Base-by-base conservation (phyloP, 225 moss, liverwort and hornwort species). In the Sphagnum tenellum region DNA sequence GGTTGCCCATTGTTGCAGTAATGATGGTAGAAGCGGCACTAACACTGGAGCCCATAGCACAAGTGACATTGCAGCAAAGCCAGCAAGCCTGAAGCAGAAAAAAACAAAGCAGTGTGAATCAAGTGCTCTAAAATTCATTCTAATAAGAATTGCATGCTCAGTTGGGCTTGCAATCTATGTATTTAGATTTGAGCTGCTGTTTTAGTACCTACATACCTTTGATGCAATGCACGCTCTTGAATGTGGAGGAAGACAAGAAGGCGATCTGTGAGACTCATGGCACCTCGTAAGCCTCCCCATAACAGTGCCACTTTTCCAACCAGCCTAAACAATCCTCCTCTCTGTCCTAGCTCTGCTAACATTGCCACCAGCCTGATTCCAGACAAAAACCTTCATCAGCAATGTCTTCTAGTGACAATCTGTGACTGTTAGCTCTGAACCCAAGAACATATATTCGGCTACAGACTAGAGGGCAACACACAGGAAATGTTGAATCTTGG, bases 261-360 rank as follows among this genome's bases (percentile, higher is more conserved):
- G 64, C 90, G 88, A 75, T 98, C 92, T 56, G 87, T 83, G 55
- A 98, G 90, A 71, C 90, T 98, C 88, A 92, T 98, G 54, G 96
- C 96, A 73, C 92, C 96, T 56, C 89, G 82, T 75, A 98, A 67
- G 50, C 96, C 96, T 64, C 96, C 96, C 96, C 92, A 98, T 10
- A 98, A 77, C 57, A 98, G 82, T 48, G 90, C 96, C 60, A 74
- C 85, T 82, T 98, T 98, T 50, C 92, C 96, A 59, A 98, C 70
- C 11, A 92, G 82, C 66, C 82, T 81, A 45, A 98, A 74, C 49
- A 83, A 77, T 68, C 92, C 96, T 63, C 85, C 89, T 61, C 66
- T 85, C 68, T 98, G 92, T 60, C 96, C 92, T 64, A 98, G 76
- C 59, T 93, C 92, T 59, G 92, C 87, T 47, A 93, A 78, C 87